Conservation (phyloP, 169 alveolate species). For the Plasmodium blacklocki region DNA sequence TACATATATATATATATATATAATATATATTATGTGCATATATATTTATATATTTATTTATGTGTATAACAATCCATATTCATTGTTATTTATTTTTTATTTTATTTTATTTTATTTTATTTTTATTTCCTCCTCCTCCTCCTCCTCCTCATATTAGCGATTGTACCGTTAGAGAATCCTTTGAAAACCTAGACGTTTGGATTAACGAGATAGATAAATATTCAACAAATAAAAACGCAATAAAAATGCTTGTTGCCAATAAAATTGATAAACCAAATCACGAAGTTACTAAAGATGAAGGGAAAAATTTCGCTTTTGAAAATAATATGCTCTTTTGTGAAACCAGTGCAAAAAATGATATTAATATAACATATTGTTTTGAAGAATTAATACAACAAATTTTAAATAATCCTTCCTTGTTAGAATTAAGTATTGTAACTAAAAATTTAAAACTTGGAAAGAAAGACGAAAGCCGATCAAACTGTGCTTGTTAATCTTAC, state of each 20-base stretch:
- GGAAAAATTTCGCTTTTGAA: constrained; percentile 72
- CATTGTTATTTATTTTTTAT: too few relatives aligned
- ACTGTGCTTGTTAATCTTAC: constrained; percentile 14
- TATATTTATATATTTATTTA: background rate
- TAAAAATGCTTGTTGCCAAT: constrained; percentile 78
- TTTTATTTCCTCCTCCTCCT: too few relatives aligned
- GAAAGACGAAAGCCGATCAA: constrained; percentile 33
- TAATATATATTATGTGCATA: constrained; percentile 1
- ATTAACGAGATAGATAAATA: constrained; percentile 77
- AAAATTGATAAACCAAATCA: constrained; percentile 75
- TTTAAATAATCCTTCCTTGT: constrained; percentile 29
- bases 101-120: background rate
- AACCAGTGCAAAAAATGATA: constrained; percentile 71
- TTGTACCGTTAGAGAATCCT: constrained; percentile 87
- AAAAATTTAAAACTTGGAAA: constrained; percentile 44
- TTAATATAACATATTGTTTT: constrained; percentile 49
- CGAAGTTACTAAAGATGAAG: constrained; percentile 63
- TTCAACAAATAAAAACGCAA: constrained; percentile 75
- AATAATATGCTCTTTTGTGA: constrained; percentile 74
- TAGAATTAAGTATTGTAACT: constrained; percentile 44
- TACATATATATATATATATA: background rate
- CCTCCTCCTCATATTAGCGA: background rate
- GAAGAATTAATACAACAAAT: constrained; percentile 52
- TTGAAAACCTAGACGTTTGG: constrained; percentile 77
- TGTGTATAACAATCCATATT: background rate